These are phyloP conservation scores for Eleusine coracana DNA, from an alignment of 176 grass and related monocot species.

Conservation along the genomic window DNA sequence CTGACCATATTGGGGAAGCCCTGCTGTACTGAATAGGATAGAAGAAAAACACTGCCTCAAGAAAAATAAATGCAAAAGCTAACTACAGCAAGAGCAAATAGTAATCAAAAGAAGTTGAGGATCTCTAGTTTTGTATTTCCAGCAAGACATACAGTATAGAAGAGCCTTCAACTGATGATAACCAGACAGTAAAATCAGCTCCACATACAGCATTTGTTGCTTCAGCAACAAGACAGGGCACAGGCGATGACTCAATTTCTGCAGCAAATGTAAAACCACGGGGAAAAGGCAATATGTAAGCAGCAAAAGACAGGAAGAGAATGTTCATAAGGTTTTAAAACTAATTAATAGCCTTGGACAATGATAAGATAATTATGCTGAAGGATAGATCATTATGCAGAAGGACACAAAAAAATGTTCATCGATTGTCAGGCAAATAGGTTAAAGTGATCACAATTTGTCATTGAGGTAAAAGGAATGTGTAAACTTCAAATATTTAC, in stretches of 20 bases:
- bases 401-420: not conserved
- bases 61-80: slow-evolving; percentile 45
- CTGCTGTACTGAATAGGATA: slow-evolving; percentile 71
- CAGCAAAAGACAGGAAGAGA: not conserved
- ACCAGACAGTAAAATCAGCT: slow-evolving; percentile 94
- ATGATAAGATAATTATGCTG: slow-evolving; percentile 14
- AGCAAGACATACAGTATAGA: slow-evolving; percentile 84
- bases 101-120: slow-evolving; percentile 32
- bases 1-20: slow-evolving; percentile 95
- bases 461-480: not conserved
- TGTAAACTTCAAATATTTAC: slow-evolving; percentile 14
- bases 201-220: slow-evolving; percentile 73
- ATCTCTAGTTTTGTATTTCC: slow-evolving; percentile 23
- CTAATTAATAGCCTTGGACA: not conserved
- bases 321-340: slow-evolving; percentile 2
- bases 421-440: not conserved
- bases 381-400: slow-evolving; percentile 6
- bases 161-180: slow-evolving; percentile 87
- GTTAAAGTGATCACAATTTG: not conserved
- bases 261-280: slow-evolving; percentile 46
- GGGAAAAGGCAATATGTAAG: slow-evolving; percentile 20
- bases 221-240: slow-evolving; percentile 75
- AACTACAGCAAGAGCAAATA: slow-evolving; percentile 39
- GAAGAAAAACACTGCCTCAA: slow-evolving; percentile 50
- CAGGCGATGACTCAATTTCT: slow-evolving; percentile 85